Base-by-base conservation (phyloP, 192 early-diverging fungal species). In the Linnemannia elongata region DNA sequence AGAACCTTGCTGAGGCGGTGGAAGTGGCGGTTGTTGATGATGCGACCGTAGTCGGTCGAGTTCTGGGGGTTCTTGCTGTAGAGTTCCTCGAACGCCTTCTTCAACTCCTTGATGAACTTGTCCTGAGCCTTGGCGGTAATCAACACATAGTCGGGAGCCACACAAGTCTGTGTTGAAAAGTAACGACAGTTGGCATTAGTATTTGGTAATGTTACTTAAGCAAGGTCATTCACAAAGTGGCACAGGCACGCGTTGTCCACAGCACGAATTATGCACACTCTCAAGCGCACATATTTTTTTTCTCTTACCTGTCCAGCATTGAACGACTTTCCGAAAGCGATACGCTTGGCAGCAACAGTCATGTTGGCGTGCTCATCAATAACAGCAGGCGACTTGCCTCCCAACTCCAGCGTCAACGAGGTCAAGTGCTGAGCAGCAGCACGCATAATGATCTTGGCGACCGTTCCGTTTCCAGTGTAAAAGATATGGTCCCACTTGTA, bases 401-500 rank as follows among this genome's bases (percentile, higher is more conserved):
- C 98, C 42, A 99, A 92, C 90, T 98, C 98, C 55, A 99, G 92
- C 42, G 97, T 94, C 20, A 97, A 93, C 27, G 95, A 92, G 17
- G 97, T 96, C 66, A 98, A 91, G 78, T 97, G 89, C 80, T 97
- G 93, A 17, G 96, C 93, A 18, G 97, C 97, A 27, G 97, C 97
- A 27, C 76, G 75, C 91, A 96, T 96, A 39, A 99, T 92, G 30
- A 97, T 94, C 85, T 94, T 95, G 74, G 94, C 98, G 24, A 99
- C 96, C 12, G 71, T 33, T 20, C 93, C 93, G 82, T 92, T 95
- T 74, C 98, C 98, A 10, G 98, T 99, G 89, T 97, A 99, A 74
- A 97, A 97, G 85, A 97, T 97, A 84, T 97, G 95, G 89, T 99
- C 97, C 77, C 96, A 98, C 71, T 91, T 92, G 63, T 94, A 77